Evolutionary conservation across 352 stramenopile species (phyloP), one percentile per base, ranked within the genome.

Genomic region (Globisporangium abappressorium): DNA sequence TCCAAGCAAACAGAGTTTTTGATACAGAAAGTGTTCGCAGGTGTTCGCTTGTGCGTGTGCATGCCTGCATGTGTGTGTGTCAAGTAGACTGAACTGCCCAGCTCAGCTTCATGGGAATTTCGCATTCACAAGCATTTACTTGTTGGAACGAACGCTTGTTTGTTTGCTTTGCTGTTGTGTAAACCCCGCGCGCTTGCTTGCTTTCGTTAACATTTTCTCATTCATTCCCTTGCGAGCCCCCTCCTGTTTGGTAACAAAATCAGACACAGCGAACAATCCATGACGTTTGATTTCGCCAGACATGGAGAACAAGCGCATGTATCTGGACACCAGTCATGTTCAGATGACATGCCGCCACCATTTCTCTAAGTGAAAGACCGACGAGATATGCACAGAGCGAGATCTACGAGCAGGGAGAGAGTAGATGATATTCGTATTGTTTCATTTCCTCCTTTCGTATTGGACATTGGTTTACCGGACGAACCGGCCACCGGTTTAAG

Each of bases 21-120:
- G 54, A 60, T 60, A 60, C 54, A 60, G 12, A 46, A 28, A 56
- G 49, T 33, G 54, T 60, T 60, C 54, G 54, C 18, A 9, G 1
- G 54, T 60, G 54, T 60, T 60, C 54, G 54, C 28, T 24, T 46
- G 2, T 46, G 12, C 12, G 38, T 46, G 38, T 46, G 38, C 54
- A 41, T 41, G 12, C 14, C 9, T 58, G 14, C 26, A 24, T 58
- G 24, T 30, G 11, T 55, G 28, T 15, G 6, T 12, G 54, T 6
- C 15, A 58, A 26, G 12, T 2, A 43, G 36, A 41, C 11, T 12
- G 30, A 20, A 41, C 14, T 33, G 15, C 53, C 15, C 11, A n/a
- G 28, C 28, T 41, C 54, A 60, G 28, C 54, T 46, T 9, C 36
- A 43, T 15, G 38, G 3, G 0, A 46, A 24, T 7, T 43, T 24